Evolutionary conservation across 2,329 filamentous ascomycete species (phyloP).

Genomic region (Fusarium chaquense): DNA sequence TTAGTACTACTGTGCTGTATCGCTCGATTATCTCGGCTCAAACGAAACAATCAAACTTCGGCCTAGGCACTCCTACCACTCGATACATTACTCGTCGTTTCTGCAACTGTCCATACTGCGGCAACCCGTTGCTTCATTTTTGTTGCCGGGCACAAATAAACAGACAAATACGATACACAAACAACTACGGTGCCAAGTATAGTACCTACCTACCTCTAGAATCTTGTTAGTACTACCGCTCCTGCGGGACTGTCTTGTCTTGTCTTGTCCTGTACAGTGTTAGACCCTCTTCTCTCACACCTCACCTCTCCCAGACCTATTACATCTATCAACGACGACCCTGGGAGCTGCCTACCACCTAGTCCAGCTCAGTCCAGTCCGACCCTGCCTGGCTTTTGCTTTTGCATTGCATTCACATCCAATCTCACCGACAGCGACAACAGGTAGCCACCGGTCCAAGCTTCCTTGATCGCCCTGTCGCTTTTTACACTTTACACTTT

Average conservation of each 20-base stretch:
- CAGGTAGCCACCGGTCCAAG: slow-evolving; percentile 20
- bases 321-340: slow-evolving; percentile 37
- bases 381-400: slow-evolving; percentile 10
- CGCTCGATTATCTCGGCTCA: slow-evolving; percentile 4
- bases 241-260: slow-evolving; percentile 3
- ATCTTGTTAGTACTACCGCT: slow-evolving; percentile 22
- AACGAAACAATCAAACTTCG: slow-evolving; percentile 4
- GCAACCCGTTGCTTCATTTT: slow-evolving; percentile 16
- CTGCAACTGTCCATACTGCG: slow-evolving; percentile 26
- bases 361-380: slow-evolving; percentile 25
- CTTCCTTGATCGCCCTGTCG: slow-evolving; percentile 5
- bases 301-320: slow-evolving; percentile 27
- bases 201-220: not conserved
- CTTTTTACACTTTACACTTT: slow-evolving; percentile 41
- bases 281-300: slow-evolving; percentile 38
- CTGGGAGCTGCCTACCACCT: slow-evolving; percentile 37
- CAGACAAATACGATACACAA: slow-evolving; percentile 23
- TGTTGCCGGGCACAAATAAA: slow-evolving; percentile 23
- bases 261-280: slow-evolving; percentile 28
- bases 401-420: slow-evolving; percentile 33
- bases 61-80: slow-evolving; percentile 1
- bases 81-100: slow-evolving; percentile 7
- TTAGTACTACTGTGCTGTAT: not conserved
- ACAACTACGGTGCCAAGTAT: slow-evolving; percentile 10
- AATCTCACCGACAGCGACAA: slow-evolving; percentile 37